Conservation (phyloP, 208 protist species). For the Trypanosoma platydactyli region DNA sequence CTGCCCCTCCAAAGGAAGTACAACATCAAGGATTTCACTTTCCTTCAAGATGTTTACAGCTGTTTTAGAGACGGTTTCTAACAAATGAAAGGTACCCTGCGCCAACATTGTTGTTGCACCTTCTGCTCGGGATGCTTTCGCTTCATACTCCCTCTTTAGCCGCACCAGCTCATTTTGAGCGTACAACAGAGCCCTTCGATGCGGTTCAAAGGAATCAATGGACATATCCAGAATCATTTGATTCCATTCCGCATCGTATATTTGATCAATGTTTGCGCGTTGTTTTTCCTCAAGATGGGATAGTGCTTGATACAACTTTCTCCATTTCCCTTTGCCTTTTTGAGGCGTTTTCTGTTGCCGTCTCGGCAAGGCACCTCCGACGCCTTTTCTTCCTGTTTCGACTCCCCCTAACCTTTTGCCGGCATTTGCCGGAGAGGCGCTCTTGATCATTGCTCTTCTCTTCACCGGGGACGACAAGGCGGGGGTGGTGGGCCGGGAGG, state of each 20-base stretch:
- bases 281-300: slow-evolving; percentile 19
- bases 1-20: slow-evolving; percentile 20
- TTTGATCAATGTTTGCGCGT: slow-evolving; percentile 23
- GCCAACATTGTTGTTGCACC: slow-evolving; percentile 28
- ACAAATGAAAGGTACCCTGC: slow-evolving; percentile 30
- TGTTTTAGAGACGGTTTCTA: slow-evolving; percentile 29
- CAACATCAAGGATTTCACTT: slow-evolving; percentile 31
- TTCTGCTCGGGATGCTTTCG: slow-evolving; percentile 34
- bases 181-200: slow-evolving; percentile 37
- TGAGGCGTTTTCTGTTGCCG: not conserved
- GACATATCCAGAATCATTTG: slow-evolving; percentile 34
- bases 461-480: not conserved
- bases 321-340: not conserved
- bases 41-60: slow-evolving; percentile 30
- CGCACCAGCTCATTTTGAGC: slow-evolving; percentile 25
- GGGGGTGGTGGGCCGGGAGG: not conserved
- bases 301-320: not conserved
- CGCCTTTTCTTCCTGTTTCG: not conserved
- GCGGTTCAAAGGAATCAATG: slow-evolving; percentile 36
- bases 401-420: not conserved
- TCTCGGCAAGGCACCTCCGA: too few species aligned
- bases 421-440: not conserved
- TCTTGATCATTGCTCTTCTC: not conserved
- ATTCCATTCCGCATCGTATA: slow-evolving; percentile 28
- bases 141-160: slow-evolving; percentile 24